A percentile compares a stretch with the other conserved stretches of the same genome.
Conservation (phyloP, 805 yeast species). For the Ascoidea asiatica region DNA sequence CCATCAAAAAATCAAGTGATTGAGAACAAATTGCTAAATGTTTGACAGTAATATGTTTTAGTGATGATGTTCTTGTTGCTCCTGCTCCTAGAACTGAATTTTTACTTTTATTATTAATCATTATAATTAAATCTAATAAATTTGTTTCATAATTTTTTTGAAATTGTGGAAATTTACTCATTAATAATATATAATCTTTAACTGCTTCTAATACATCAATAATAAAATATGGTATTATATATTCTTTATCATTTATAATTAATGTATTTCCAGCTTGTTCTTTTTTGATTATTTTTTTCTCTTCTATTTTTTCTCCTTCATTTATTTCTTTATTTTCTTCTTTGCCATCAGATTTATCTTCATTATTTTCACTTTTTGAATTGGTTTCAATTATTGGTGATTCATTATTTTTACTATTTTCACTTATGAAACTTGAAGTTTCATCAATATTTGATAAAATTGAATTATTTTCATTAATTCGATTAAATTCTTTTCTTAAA, state of each 20-base stretch:
- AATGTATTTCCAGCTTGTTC: slow-evolving; percentile 19
- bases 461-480: background rate
- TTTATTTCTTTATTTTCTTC: background rate
- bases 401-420: background rate
- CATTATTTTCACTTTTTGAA: background rate
- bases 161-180: slow-evolving; percentile 25
- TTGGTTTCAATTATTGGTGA: background rate
- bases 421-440: background rate
- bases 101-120: slow-evolving; percentile 39
- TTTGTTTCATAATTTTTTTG: slow-evolving; percentile 18
- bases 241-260: slow-evolving; percentile 17
- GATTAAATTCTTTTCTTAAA: background rate
- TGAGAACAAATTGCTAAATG: slow-evolving; percentile 60
- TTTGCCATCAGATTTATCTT: background rate
- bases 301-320: background rate
- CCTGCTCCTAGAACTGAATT: slow-evolving; percentile 61
- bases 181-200: slow-evolving; percentile 27
- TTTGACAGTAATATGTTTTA: slow-evolving; percentile 60
- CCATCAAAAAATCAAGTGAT: slow-evolving; percentile 36
- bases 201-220: slow-evolving; percentile 15
- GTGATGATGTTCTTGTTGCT: slow-evolving; percentile 61
- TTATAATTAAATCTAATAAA: slow-evolving; percentile 30
- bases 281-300: background rate
- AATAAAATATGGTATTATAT: slow-evolving; percentile 19
- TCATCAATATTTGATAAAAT: background rate